Evolutionary conservation across 441 rosid genomes (phyloP), one percentile per base, ranked within the genome.

Genomic region (Pelargonium myrrhifolium): DNA sequence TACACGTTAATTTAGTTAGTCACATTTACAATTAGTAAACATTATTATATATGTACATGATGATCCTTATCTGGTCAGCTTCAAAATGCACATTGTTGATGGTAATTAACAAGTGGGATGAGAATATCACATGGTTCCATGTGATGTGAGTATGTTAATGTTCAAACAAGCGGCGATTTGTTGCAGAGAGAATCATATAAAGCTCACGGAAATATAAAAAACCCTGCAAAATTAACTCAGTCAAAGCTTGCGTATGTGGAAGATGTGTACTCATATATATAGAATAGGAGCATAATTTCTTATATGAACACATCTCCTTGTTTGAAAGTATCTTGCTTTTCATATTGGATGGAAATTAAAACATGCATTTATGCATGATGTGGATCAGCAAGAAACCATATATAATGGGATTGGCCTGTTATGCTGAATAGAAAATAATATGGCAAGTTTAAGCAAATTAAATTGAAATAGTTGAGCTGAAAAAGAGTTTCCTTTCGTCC

Each of bases 51-150:
- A n/a, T n/a, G 8, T 49, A 14, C 8, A 7, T 49, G 17, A n/a
- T 49, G 56, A n/a, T 18, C 49, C 60, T 26, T 26, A 64, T 5
- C 22, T n/a, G n/a, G 42, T 9, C 31, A n/a, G 4, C 45, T 51
- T 14, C 10, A 43, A 24, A 24, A 47, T 47, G 55, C 18, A n/a
- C 3, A n/a, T 47, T 11, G 20, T 49, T 14, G 56, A 20, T 18
- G 4, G 15, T 15, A 49, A 14, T n/a, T 49, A 0, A 7, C 42
- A 58, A 56, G 69, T 71, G 68, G 64, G 18, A 17, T 45, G 68
- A 37, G 49, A 68, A 60, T 4, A 51, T 12, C 74, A 66, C 76
- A 56, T 72, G 76, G 28, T 26, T 61, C 58, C 76, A 66, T 49
- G 56, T 49, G 56, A n/a, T n/a, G n/a, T n/a, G n/a, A n/a, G n/a